These are phyloP conservation scores for Thalassiosira mediterranea DNA, from an alignment of 352 stramenopile species.

Conservation along the genomic window DNA sequence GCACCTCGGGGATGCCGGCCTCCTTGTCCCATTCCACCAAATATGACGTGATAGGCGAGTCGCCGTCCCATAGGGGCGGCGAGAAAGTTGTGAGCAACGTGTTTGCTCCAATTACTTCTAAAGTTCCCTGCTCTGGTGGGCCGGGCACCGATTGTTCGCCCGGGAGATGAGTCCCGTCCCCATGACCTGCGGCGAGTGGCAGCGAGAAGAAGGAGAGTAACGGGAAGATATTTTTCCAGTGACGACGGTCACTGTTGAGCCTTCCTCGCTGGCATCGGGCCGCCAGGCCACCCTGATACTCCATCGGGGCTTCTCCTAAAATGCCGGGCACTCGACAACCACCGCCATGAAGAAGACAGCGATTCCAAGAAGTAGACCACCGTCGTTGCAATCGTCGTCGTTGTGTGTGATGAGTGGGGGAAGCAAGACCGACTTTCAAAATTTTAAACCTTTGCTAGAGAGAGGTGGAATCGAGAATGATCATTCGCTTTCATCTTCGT, in stretches of 20 bases:
- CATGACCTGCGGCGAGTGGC: neutral
- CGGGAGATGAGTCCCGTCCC: neutral
- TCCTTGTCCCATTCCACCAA: constrained; percentile 49
- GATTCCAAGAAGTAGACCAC: too few relatives aligned
- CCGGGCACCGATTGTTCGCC: constrained; percentile 29
- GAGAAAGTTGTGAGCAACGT: constrained; percentile 84
- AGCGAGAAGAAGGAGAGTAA: neutral
- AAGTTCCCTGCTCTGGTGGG: constrained; percentile 45
- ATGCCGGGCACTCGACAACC: constrained; percentile 18
- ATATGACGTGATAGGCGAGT: constrained; percentile 77
- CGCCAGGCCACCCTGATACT: neutral
- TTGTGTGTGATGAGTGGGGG: too few relatives aligned
- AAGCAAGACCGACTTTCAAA: too few relatives aligned
- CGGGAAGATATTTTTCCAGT: neutral
- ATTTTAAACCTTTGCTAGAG: too few relatives aligned
- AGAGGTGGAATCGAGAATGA: too few relatives aligned
- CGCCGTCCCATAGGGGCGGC: constrained; percentile 84
- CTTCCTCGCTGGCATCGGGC: neutral
- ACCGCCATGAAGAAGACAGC: constrained; percentile 9
- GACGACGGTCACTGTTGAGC: neutral
- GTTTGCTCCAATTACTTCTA: constrained; percentile 83
- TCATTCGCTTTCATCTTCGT: too few relatives aligned
- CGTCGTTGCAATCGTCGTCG: too few relatives aligned
- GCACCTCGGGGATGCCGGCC: constrained; percentile 22
- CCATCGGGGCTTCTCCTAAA: neutral